Evolutionary conservation across 2,329 filamentous ascomycete species (phyloP).

Genomic region (Ceratocystis huliohia): DNA sequence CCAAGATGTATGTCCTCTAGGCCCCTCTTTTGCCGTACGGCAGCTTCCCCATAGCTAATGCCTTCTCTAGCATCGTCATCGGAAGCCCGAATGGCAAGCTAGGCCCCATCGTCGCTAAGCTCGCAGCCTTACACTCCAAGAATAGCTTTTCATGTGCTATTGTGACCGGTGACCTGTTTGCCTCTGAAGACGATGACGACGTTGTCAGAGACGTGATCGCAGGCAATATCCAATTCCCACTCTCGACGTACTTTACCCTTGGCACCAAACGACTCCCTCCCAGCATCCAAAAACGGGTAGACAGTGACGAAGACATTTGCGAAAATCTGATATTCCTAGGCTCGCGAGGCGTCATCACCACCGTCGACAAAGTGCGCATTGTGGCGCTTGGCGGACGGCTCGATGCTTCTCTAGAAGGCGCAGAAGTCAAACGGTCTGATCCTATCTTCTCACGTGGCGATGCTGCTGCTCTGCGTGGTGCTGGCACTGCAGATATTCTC

Average conservation of each 20-base stretch:
- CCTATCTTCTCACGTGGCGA: constrained; percentile 68
- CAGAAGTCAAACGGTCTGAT: constrained; percentile 60
- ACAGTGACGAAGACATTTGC: constrained; percentile 63
- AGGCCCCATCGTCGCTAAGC: constrained; percentile 61
- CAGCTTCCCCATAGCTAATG: constrained; percentile 19
- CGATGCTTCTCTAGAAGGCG: constrained; percentile 48
- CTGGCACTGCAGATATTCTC: constrained; percentile 71
- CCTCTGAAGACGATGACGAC: constrained; percentile 45
- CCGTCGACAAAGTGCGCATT: constrained; percentile 75
- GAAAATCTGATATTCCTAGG: constrained; percentile 85
- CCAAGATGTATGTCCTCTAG: constrained; percentile 12
- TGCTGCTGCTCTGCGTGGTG: constrained; percentile 60
- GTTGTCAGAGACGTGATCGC: constrained; percentile 52
- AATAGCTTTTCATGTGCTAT: constrained; percentile 81
- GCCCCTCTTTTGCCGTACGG: background rate
- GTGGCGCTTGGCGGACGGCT: constrained; percentile 70
- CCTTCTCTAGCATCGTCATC: constrained; percentile 53
- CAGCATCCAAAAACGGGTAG: constrained; percentile 57
- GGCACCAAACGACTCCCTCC: constrained; percentile 60
- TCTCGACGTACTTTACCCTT: constrained; percentile 85
- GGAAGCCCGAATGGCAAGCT: constrained; percentile 74
- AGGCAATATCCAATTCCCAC: constrained; percentile 59
- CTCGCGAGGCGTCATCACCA: constrained; percentile 77
- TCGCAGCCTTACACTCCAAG: constrained; percentile 69
- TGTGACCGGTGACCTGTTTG: constrained; percentile 72